Evolutionary conservation across 2,329 filamentous ascomycete species (phyloP), one percentile per base, ranked within the genome.

Genomic region (Penicillium expansum): DNA sequence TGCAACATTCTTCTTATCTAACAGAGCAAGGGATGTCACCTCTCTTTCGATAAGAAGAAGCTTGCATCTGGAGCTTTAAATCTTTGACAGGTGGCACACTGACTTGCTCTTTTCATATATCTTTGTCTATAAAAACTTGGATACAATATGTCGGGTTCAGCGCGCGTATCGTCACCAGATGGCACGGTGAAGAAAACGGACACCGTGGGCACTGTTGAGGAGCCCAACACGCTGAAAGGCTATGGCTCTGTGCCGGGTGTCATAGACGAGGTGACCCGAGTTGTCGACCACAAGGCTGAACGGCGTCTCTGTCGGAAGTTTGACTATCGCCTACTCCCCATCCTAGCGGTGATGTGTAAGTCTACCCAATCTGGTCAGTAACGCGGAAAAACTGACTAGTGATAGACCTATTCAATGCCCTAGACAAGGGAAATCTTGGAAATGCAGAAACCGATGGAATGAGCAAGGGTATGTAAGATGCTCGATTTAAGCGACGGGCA

Each of bases 381-480:
- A 11, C 14, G 7, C 18, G 5, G 9, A n/a, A n/a, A n/a, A 39
- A 29, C 56, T 66, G 47, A 63, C 32, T 3, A 22, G 16, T 14
- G n/a, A 9, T 48, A 76, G 83, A 86, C 57, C 75, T 86, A 9
- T 85, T 82, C 71, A 81, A 81, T 69, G 74, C 77, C 5, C 72
- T 80, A 4, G 79, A 82, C 63, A 81, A 81, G 55, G 73, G 74
- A 42, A 82, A 83, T 49, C 39, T 78, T 38, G 80, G 82, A 50
- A 86, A 86, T 67, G 83, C 83, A 2, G 76, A 86, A 67, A 86
- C 83, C 0, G 81, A 76, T 52, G 79, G 79, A 1, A 71, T 85
- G 63, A 71, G 68, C 43, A 59, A 70, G 16, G 73, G 74, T 76
- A 69, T 51, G 53, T 47, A 8, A 24, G 16, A 14, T 44, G 11